Percentiles rank a stretch among this genome's conserved stretches.
These are phyloP conservation scores for Capronia coronata DNA, from an alignment of 2,329 filamentous ascomycete species.

Conservation along the genomic window DNA sequence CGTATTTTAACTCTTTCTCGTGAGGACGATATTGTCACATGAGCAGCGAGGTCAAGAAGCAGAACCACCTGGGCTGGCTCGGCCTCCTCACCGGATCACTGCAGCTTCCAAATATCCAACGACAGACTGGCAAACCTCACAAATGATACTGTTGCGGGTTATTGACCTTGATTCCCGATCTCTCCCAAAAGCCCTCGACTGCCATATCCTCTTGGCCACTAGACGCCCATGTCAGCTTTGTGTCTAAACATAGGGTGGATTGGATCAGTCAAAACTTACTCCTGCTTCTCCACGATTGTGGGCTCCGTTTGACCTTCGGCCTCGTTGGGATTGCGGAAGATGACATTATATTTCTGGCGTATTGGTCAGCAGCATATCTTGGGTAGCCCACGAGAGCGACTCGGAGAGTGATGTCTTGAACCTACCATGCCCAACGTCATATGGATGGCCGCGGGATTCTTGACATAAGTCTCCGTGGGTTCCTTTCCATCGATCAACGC, in stretches of 20 bases:
- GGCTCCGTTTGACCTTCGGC: conserved; percentile 32
- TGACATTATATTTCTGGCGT: conserved; percentile 34
- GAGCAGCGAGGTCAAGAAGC: no score
- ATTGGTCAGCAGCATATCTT: background rate
- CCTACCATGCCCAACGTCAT: conserved; percentile 49
- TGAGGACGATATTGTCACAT: no score
- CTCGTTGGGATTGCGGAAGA: conserved; percentile 36
- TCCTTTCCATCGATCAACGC: conserved; percentile 39
- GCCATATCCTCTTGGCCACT: conserved; percentile 37
- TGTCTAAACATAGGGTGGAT: background rate
- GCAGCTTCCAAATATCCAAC: no score
- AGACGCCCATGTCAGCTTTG: conserved; percentile 16
- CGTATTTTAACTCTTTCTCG: no score
- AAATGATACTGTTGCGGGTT: conserved; percentile 34
- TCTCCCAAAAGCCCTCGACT: conserved; percentile 35
- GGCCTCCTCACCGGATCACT: no score
- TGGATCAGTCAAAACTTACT: conserved; percentile 31
- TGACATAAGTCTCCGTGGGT: conserved; percentile 38
- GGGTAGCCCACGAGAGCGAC: no score
- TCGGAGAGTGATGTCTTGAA: no score
- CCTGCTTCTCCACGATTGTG: conserved; percentile 31
- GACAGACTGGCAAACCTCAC: conserved; percentile 14
- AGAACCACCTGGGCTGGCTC: no score
- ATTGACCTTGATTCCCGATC: conserved; percentile 31
- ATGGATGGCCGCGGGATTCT: conserved; percentile 48